Percentiles rank a stretch among this genome's conserved stretches.
Evolutionary conservation across 2,329 filamentous ascomycete species (phyloP).

Genomic region (Cercospora zeina): DNA sequence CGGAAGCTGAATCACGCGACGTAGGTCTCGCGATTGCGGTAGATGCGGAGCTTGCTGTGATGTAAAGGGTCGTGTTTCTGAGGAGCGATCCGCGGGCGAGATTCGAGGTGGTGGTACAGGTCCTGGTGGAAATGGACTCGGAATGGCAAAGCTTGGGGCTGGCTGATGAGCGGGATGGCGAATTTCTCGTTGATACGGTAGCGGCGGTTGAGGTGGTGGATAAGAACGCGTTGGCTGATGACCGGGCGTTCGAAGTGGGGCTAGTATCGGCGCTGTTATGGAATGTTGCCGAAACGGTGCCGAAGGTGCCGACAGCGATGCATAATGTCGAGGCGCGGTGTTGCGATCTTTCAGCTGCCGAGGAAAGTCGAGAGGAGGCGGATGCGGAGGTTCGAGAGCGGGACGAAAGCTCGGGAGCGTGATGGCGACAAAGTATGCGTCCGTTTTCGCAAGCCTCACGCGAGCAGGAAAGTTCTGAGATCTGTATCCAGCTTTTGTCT

Average conservation of each 20-base stretch:
- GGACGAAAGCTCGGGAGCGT: conserved; percentile 42
- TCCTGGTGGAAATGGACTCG: conserved; percentile 8
- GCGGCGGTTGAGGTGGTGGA: conserved; percentile 22
- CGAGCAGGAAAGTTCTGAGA: conserved; percentile 41
- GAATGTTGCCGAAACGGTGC: conserved; percentile 25
- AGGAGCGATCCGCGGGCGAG: conserved; percentile 2
- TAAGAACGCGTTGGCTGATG: conserved; percentile 27
- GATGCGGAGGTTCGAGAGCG: conserved; percentile 12
- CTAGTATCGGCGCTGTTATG: conserved; percentile 19
- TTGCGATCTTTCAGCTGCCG: conserved; percentile 19
- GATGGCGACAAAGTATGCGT: conserved; percentile 50
- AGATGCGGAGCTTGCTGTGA: conserved; percentile 14
- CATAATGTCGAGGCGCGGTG: conserved; percentile 20
- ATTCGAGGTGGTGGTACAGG: conserved; percentile 8
- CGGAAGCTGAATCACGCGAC: conserved; percentile 30
- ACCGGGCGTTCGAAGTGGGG: conserved; percentile 25
- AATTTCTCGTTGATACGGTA: conserved; percentile 21
- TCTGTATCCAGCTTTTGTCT: conserved; percentile 40
- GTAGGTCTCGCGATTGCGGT: conserved; percentile 14
- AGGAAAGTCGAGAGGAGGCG: conserved; percentile 16
- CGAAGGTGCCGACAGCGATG: conserved; percentile 29
- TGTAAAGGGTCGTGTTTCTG: neutral
- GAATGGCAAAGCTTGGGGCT: conserved; percentile 11
- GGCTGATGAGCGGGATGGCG: conserved; percentile 9
- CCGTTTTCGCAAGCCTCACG: conserved; percentile 46